A percentile compares a stretch with the other conserved stretches of the same genome.
Conservation (phyloP, 495 filamentous ascomycete genomes). For the Lasiosphaeria miniovina region DNA sequence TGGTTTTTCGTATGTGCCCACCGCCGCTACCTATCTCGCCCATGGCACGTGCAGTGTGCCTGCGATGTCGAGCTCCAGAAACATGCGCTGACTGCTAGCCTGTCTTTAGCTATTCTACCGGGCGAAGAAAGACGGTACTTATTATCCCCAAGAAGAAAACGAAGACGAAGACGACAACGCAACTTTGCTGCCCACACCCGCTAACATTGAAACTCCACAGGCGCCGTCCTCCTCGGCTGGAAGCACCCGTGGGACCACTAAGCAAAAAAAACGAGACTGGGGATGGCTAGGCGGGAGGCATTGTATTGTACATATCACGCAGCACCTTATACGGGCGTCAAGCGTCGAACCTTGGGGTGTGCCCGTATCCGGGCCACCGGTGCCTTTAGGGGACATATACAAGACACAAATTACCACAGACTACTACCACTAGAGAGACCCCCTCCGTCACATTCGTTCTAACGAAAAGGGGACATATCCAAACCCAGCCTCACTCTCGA, state of each 20-base stretch:
- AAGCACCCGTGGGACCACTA: conserved; percentile 99
- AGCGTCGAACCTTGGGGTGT: too few relatives aligned
- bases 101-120: conserved; percentile 78
- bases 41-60: conserved; percentile 2
- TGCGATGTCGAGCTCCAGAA: not conserved
- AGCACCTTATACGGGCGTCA: too few relatives aligned
- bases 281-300: too few relatives aligned
- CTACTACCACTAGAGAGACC: too few relatives aligned
- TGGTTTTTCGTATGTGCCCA: conserved; percentile 87
- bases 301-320: conserved; percentile 20
- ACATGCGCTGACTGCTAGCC: too few relatives aligned
- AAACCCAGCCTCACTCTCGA: not conserved
- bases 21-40: not conserved
- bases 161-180: too few relatives aligned
- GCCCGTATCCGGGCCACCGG: too few relatives aligned
- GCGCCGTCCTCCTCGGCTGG: conserved; percentile 80
- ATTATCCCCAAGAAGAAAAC: not conserved
- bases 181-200: not conserved
- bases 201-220: conserved; percentile 33
- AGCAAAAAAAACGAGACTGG: conserved; percentile 1
- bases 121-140: conserved; percentile 80
- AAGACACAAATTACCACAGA: too few relatives aligned
- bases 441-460: too few relatives aligned
- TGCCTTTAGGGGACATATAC: too few relatives aligned
- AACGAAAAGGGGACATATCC: not conserved